Conservation (phyloP, 768 basidiomycete genomes). For the Mycena vulgaris region DNA sequence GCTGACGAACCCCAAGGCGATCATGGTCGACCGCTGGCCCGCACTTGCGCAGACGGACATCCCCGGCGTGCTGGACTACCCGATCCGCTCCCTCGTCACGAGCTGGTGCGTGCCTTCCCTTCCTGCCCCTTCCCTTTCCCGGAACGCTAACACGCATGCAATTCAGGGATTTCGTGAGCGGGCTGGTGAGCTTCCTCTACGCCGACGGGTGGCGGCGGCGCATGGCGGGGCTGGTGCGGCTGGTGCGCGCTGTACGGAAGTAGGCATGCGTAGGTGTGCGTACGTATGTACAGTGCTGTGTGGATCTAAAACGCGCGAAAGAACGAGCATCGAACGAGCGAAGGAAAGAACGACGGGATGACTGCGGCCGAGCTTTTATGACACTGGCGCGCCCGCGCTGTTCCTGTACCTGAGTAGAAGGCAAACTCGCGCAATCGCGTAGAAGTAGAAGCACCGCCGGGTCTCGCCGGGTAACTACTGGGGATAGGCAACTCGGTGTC, state of each 20-base stretch:
- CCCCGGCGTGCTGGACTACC: constrained; percentile 90
- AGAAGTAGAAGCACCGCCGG: too few species aligned
- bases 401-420: too few species aligned
- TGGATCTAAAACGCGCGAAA: too few species aligned
- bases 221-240: constrained; percentile 58
- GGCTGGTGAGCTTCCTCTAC: constrained; percentile 67
- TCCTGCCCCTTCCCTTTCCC: neutral
- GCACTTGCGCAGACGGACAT: constrained; percentile 87
- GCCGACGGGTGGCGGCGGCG: constrained; percentile 67
- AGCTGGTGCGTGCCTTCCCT: constrained; percentile 74
- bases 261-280: constrained; percentile 25
- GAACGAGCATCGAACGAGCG: too few species aligned
- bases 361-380: too few species aligned
- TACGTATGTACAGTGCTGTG: too few species aligned
- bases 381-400: too few species aligned
- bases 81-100: constrained; percentile 76
- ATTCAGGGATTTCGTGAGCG: constrained; percentile 65
- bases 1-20: constrained; percentile 90
- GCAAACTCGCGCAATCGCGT: too few species aligned
- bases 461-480: too few species aligned
- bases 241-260: constrained; percentile 56
- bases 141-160: constrained; percentile 5
- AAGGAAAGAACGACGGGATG: too few species aligned
- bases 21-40: constrained; percentile 91
- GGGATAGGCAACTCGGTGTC: too few species aligned